These are phyloP conservation scores for Oropetium thomaeum DNA, from an alignment of 176 grass and related monocot species.

Conservation along the genomic window DNA sequence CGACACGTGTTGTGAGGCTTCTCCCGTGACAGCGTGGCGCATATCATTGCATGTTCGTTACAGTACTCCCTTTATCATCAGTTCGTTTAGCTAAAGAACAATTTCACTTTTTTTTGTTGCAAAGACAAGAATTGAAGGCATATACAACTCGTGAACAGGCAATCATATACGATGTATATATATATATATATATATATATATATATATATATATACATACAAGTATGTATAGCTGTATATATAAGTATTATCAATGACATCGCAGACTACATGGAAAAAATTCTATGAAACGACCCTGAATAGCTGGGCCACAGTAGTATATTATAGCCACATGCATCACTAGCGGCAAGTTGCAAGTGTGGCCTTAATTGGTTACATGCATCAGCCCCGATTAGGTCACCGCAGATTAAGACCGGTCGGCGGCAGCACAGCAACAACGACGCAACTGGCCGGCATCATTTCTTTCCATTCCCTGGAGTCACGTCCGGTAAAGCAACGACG, in stretches of 20 bases:
- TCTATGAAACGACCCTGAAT: background rate
- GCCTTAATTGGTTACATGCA: slow-evolving; percentile 15
- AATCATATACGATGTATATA: too few species aligned
- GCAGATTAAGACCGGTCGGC: slow-evolving; percentile 37
- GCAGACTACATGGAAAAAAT: background rate
- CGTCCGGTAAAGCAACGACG: slow-evolving; percentile 19
- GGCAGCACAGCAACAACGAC: background rate
- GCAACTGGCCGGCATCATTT: slow-evolving; percentile 22
- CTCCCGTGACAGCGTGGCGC: background rate
- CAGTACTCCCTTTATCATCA: background rate
- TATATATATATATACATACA: background rate
- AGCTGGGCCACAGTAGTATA: background rate
- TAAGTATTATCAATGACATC: slow-evolving; percentile 22
- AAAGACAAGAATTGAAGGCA: too few species aligned
- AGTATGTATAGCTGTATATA: background rate
- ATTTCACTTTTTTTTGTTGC: too few species aligned
- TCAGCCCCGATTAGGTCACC: slow-evolving; percentile 33
- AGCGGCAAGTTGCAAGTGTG: background rate
- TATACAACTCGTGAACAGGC: too few species aligned
- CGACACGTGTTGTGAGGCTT: slow-evolving; percentile 35
- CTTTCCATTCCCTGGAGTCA: background rate
- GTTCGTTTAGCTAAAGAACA: background rate
- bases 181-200: too few species aligned
- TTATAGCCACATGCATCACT: background rate
- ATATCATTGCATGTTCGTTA: slow-evolving; percentile 19